Evolutionary conservation across 2,329 filamentous ascomycete genomes (phyloP).

Genomic region (Calonectria pseudoreteaudii): DNA sequence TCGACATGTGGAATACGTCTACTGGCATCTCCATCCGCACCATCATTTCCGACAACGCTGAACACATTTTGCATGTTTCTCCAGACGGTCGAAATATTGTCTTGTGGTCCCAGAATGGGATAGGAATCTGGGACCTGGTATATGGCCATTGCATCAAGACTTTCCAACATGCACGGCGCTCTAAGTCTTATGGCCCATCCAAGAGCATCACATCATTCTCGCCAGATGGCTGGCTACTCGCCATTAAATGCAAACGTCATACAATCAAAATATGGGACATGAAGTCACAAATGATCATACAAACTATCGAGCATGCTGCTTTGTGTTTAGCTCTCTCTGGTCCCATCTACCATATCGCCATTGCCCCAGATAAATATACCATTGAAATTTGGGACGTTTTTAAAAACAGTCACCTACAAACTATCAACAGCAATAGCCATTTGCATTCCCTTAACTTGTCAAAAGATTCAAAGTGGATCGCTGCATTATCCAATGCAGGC

Average conservation of each 20-base stretch:
- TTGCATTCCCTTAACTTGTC: background rate
- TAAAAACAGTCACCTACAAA: background rate
- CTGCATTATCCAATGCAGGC: too few species aligned
- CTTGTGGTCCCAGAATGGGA: accelerated
- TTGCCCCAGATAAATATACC: accelerated
- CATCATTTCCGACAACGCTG: accelerated
- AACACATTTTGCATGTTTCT: background rate
- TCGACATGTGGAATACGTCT: background rate
- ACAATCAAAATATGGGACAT: background rate
- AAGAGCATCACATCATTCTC: background rate
- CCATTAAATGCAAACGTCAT: background rate
- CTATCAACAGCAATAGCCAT: background rate
- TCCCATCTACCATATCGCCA: background rate
- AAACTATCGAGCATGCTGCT: background rate
- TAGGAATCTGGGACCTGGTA: background rate
- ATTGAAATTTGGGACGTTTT: background rate
- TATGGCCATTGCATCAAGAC: background rate
- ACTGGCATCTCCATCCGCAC: background rate
- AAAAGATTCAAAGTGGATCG: background rate
- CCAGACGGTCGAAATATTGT: background rate
- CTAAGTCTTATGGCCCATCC: too few species aligned
- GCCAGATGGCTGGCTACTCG: background rate
- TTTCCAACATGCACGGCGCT: too few species aligned
- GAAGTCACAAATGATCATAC: background rate
- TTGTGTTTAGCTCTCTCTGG: background rate